A percentile compares a stretch with the other conserved stretches of the same genome.
These are phyloP conservation scores for Aegilops tauschii DNA, from an alignment of 176 grass and related monocot genomes.

Conservation along the genomic window DNA sequence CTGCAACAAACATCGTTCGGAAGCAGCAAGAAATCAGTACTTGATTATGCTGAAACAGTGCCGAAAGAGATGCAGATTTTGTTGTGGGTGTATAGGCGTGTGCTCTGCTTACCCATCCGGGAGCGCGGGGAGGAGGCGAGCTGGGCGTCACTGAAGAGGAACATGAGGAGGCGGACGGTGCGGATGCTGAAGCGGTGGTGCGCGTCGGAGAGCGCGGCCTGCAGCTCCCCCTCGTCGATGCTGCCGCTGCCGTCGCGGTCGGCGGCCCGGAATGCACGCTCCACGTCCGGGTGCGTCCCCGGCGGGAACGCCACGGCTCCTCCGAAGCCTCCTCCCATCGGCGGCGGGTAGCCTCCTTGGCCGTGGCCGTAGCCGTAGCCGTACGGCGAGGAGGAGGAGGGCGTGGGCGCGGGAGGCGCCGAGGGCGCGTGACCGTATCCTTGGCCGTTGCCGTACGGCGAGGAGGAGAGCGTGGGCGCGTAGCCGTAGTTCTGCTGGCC, in stretches of 20 bases:
- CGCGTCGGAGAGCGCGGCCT: slow-evolving; percentile 60
- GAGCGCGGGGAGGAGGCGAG: slow-evolving; percentile 17
- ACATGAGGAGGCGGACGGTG: slow-evolving; percentile 74
- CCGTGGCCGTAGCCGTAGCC: slow-evolving; percentile 5
- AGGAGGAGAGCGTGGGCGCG: background rate
- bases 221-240: slow-evolving; percentile 81
- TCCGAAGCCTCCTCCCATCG: background rate
- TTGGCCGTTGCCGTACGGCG: background rate
- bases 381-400: background rate
- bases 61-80: background rate
- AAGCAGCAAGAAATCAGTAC: background rate
- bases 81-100: no score
- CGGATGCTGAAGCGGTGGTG: slow-evolving; percentile 73
- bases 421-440: background rate
- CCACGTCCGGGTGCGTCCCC: slow-evolving; percentile 67
- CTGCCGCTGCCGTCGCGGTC: slow-evolving; percentile 75
- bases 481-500: background rate
- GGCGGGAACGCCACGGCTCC: slow-evolving; percentile 46
- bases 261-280: slow-evolving; percentile 66
- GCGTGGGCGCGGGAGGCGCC: background rate
- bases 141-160: slow-evolving; percentile 57
- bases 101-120: slow-evolving; percentile 40
- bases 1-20: slow-evolving; percentile 24
- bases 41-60: background rate
- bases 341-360: slow-evolving; percentile 23